Conservation (phyloP, 2,329 filamentous ascomycete species). For the Aureobasidium sp. region DNA sequence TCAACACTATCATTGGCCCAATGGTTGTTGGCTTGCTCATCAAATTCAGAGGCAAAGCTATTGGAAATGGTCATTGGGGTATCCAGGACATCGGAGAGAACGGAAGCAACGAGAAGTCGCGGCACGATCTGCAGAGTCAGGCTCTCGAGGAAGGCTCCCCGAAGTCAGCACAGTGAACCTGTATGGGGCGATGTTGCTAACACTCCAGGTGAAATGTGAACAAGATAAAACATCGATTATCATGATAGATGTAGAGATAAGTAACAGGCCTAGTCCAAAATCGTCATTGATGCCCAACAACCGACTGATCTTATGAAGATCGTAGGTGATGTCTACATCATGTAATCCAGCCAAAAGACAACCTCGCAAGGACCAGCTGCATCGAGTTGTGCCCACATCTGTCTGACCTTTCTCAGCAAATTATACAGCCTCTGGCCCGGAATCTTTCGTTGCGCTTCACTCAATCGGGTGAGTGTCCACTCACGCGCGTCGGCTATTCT, state of each 20-base stretch:
- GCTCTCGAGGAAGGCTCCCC: not conserved
- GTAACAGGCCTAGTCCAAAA: no score
- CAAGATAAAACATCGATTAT: no score
- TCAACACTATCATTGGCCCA: conserved; percentile 25
- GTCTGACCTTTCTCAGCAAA: not conserved
- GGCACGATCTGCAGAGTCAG: not conserved
- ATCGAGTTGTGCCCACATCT: not conserved
- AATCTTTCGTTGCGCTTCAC: not conserved
- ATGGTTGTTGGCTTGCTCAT: conserved; percentile 23
- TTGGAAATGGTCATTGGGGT: conserved; percentile 22
- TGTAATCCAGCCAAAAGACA: not conserved
- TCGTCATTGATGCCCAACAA: no score
- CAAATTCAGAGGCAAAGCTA: conserved; percentile 22
- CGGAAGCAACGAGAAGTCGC: not conserved
- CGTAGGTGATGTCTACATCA: not conserved
- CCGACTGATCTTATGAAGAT: no score
- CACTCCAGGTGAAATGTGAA: no score
- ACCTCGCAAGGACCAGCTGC: not conserved
- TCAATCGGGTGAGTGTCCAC: not conserved
- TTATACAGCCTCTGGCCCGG: not conserved
- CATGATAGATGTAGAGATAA: no score
- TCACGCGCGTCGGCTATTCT: not conserved
- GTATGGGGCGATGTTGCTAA: no score
- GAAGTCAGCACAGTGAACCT: no score
- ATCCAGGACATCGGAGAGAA: not conserved